Conservation (phyloP, 768 basidiomycete genomes). For the Auricularia heimuer region DNA sequence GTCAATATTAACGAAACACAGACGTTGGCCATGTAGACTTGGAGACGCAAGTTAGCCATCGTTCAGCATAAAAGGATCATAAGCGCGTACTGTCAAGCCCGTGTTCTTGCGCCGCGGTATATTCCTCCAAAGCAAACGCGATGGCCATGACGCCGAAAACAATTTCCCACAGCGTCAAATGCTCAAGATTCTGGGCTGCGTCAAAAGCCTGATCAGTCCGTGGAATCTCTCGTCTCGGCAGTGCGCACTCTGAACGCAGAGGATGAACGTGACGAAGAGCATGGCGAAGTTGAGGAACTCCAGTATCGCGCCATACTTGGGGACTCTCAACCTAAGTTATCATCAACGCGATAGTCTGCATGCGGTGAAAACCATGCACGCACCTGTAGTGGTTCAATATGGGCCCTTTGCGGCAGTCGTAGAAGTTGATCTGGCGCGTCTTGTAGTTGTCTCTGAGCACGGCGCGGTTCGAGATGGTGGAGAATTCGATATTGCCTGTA, state of each 20-base stretch:
- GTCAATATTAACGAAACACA: background rate
- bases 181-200: slow-evolving; percentile 45
- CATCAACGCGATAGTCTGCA: background rate
- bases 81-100: slow-evolving; percentile 69
- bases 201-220: background rate
- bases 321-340: slow-evolving; percentile 59
- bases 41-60: background rate
- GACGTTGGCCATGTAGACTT: slow-evolving; percentile 81
- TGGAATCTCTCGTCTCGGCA: background rate
- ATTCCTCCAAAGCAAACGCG: slow-evolving; percentile 79
- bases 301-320: slow-evolving; percentile 64
- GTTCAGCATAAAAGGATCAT: background rate
- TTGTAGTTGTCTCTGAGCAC: slow-evolving; percentile 90
- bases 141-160: slow-evolving; percentile 66
- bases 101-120: slow-evolving; percentile 77
- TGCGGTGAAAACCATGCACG: slow-evolving; percentile 1
- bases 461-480: slow-evolving; percentile 49
- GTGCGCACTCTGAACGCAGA: slow-evolving; percentile 58
- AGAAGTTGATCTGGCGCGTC: slow-evolving; percentile 60
- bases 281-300: slow-evolving; percentile 71
- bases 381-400: slow-evolving; percentile 81
- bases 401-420: slow-evolving; percentile 54
- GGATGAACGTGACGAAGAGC: slow-evolving; percentile 57
- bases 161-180: slow-evolving; percentile 52
- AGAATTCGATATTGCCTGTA: slow-evolving; percentile 52